A percentile compares a stretch with the other conserved stretches of the same genome.
These are phyloP conservation scores for Colletotrichum chlorophyti DNA, from an alignment of 2,329 filamentous ascomycete genomes.

Conservation along the genomic window DNA sequence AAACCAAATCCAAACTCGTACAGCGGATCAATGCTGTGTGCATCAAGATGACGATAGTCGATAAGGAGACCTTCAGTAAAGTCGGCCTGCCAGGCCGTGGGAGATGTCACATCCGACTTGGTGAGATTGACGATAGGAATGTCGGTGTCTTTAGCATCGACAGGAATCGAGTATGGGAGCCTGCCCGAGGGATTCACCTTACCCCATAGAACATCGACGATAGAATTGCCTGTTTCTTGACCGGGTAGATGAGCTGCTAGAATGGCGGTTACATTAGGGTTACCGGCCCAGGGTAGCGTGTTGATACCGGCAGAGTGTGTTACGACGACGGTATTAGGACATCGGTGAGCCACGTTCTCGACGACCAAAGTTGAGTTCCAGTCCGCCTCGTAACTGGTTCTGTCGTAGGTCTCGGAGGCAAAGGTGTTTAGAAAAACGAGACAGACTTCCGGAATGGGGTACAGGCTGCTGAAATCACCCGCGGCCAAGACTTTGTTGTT, in stretches of 20 bases:
- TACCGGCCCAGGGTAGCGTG: constrained; percentile 59
- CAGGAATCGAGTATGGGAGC: constrained; percentile 59
- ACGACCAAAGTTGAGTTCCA: constrained; percentile 69
- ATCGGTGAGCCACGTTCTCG: constrained; percentile 50
- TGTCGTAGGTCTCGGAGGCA: constrained; percentile 68
- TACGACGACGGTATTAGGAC: constrained; percentile 67
- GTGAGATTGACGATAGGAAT: constrained; percentile 51
- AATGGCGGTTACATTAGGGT: constrained; percentile 76
- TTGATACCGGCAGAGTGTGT: constrained; percentile 68
- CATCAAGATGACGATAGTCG: constrained; percentile 61
- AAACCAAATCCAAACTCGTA: constrained; percentile 72
- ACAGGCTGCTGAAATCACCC: constrained; percentile 61
- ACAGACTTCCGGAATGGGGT: constrained; percentile 67
- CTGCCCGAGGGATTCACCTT: constrained; percentile 51
- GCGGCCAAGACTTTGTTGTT: constrained; percentile 42
- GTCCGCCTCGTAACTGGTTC: constrained; percentile 65
- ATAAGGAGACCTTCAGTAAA: constrained; percentile 60
- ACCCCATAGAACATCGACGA: constrained; percentile 78
- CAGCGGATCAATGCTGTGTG: constrained; percentile 53
- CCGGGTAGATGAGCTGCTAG: constrained; percentile 80
- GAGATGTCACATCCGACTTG: constrained; percentile 66
- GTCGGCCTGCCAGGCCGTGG: constrained; percentile 57
- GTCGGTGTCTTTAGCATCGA: constrained; percentile 52
- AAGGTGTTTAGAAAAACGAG: constrained; percentile 72
- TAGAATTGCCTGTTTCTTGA: constrained; percentile 76